Conservation (phyloP, 1,284 basidiomycete species). For the Puccinia polysora region DNA sequence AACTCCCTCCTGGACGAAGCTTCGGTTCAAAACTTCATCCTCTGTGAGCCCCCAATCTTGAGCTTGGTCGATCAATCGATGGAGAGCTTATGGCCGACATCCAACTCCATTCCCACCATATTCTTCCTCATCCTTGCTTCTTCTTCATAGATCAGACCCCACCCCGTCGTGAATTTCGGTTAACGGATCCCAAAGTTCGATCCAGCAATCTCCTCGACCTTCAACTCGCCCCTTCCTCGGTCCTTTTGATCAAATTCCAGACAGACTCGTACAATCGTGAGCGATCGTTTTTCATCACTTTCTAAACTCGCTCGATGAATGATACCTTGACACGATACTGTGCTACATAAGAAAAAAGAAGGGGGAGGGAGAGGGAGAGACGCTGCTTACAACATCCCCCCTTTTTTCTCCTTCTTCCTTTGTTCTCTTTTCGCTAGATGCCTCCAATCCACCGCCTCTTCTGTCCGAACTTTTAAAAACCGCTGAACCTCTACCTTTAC, state of each 20-base stretch:
- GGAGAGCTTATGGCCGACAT: too few species aligned
- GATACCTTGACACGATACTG: too few species aligned
- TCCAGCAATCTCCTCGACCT: constrained; percentile 66
- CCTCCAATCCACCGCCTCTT: constrained; percentile 63
- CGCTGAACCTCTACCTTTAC: constrained; percentile 63
- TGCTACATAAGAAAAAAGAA: too few species aligned
- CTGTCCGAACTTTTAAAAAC: constrained; percentile 59
- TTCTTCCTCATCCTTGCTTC: constrained; percentile 7
- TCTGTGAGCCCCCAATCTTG: constrained; percentile 60
- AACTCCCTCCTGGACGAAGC: constrained; percentile 66
- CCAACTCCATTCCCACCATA: too few species aligned
- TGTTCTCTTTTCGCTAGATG: neutral
- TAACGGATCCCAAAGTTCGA: constrained; percentile 66
- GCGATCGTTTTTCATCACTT: constrained; percentile 49
- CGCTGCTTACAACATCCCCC: too few species aligned
- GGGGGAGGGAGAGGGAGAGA: too few species aligned
- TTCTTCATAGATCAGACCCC: constrained; percentile 65
- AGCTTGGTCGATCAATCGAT: too few species aligned
- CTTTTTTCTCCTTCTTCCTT: too few species aligned
- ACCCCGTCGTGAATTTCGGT: constrained; percentile 72
- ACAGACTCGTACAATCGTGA: constrained; percentile 67
- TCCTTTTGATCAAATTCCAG: constrained; percentile 70
- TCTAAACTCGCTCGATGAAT: too few species aligned
- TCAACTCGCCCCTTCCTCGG: constrained; percentile 70
- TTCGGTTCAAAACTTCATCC: constrained; percentile 69